Percentiles rank a stretch among this genome's conserved stretches.
Conservation (phyloP, 2,329 filamentous ascomycete species). For the Colletotrichum lini region DNA sequence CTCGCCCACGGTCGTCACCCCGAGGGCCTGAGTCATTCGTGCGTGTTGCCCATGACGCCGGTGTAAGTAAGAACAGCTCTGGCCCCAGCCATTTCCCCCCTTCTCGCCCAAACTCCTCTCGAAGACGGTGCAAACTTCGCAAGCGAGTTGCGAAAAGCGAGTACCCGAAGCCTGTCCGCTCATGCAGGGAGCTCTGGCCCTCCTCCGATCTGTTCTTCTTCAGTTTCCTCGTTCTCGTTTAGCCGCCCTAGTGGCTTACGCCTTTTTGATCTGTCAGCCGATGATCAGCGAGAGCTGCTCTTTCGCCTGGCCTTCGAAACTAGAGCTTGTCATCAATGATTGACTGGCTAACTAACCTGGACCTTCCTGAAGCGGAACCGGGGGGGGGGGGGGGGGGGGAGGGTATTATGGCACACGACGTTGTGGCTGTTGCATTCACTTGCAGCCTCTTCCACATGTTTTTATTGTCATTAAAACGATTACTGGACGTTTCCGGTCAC, state of each 20-base stretch:
- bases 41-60: slow-evolving; percentile 1
- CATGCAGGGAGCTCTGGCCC: slow-evolving; percentile 2
- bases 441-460: not conserved
- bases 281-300: not conserved
- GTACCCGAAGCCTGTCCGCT: not conserved
- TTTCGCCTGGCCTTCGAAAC: not conserved
- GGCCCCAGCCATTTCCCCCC: not conserved
- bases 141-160: not conserved
- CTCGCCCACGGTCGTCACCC: not conserved
- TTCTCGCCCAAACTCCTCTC: not conserved
- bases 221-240: not conserved
- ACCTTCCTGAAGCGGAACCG: not conserved
- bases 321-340: not conserved
- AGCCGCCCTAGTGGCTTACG: slow-evolving; percentile 6
- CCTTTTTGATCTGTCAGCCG: not conserved
- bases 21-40: slow-evolving; percentile 25
- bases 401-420: no score
- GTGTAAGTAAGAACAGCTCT: slow-evolving; percentile 4
- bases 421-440: not conserved
- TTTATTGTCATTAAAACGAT: not conserved
- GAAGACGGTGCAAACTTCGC: not conserved
- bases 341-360: not conserved
- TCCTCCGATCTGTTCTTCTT: not conserved
- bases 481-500: not conserved
- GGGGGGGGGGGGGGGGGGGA: no score